Percentiles rank a stretch among this genome's conserved stretches.
These are phyloP conservation scores for Moniliophthora roreri DNA, from an alignment of 1,284 basidiomycete genomes.

Conservation along the genomic window DNA sequence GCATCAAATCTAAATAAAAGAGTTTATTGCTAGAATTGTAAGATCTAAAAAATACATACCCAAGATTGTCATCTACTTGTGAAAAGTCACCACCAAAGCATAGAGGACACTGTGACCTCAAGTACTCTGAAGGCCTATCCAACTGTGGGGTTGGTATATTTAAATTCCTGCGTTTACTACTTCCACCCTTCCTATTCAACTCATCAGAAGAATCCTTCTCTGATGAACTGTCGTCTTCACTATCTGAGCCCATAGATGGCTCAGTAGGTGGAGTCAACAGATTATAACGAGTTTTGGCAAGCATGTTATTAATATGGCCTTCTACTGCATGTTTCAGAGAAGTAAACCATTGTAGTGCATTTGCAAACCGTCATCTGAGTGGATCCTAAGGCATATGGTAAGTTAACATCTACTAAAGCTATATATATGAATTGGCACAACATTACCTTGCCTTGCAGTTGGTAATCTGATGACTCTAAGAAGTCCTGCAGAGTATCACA, in stretches of 20 bases:
- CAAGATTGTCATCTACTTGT: no score
- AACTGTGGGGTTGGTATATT: not conserved
- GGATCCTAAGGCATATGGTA: not conserved
- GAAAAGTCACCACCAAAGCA: conserved; percentile 6
- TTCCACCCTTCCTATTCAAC: no score
- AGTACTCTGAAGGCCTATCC: not conserved
- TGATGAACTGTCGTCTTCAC: no score
- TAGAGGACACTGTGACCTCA: conserved; percentile 3
- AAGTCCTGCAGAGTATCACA: conserved; percentile 7
- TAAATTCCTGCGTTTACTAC: no score
- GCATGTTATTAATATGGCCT: conserved; percentile 29
- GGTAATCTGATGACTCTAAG: not conserved
- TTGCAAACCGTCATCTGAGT: conserved; percentile 4
- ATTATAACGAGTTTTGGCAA: not conserved
- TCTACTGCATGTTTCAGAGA: no score
- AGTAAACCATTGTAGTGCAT: conserved; percentile 4
- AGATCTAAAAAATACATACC: no score
- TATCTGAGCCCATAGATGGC: no score
- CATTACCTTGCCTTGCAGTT: not conserved
- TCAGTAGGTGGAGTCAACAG: no score
- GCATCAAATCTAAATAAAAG: not conserved
- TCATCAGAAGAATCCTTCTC: no score
- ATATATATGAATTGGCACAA: not conserved
- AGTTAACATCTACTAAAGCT: not conserved
- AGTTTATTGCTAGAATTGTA: not conserved